phyloP scores from a whole-genome alignment of 305 asterid species.

The Solanum aculeatissimum region DNA sequence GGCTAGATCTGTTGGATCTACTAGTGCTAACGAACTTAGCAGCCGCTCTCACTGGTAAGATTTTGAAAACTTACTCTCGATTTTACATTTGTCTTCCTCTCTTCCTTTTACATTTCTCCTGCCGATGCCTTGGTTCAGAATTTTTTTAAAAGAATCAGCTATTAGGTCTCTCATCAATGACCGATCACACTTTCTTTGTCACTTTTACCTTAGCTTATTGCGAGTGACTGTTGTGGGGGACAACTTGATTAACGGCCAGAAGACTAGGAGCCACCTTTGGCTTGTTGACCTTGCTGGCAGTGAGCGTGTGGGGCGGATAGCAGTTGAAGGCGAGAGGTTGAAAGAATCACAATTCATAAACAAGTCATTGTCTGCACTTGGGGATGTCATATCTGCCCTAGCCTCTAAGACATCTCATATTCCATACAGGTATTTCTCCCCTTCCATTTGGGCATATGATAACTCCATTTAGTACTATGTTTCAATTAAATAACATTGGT shows the following conservation, averaged over 20 bases:
- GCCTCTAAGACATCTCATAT: constrained; percentile 73
- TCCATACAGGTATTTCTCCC: constrained; percentile 61
- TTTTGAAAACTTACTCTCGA: background rate
- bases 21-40: constrained; percentile 89
- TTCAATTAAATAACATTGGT: constrained; percentile 3
- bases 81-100: background rate
- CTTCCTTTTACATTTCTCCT: background rate
- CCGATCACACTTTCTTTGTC: background rate
- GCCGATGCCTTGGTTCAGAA: background rate
- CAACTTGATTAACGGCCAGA: constrained; percentile 62
- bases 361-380: constrained; percentile 84
- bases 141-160: background rate
- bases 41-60: constrained; percentile 96
- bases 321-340: constrained; percentile 86
- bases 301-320: constrained; percentile 86
- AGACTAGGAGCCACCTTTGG: constrained; percentile 91
- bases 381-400: constrained; percentile 88
- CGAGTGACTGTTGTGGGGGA: constrained; percentile 77
- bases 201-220: constrained; percentile 50
- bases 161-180: background rate
- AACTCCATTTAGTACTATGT: background rate
- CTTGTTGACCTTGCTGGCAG: constrained; percentile 97
- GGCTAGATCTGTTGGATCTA: constrained; percentile 95
- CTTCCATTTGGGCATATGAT: background rate
- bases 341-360: constrained; percentile 92